Conservation (phyloP, 1,139 yeast species). For the Casaregolazyma lundiana region DNA sequence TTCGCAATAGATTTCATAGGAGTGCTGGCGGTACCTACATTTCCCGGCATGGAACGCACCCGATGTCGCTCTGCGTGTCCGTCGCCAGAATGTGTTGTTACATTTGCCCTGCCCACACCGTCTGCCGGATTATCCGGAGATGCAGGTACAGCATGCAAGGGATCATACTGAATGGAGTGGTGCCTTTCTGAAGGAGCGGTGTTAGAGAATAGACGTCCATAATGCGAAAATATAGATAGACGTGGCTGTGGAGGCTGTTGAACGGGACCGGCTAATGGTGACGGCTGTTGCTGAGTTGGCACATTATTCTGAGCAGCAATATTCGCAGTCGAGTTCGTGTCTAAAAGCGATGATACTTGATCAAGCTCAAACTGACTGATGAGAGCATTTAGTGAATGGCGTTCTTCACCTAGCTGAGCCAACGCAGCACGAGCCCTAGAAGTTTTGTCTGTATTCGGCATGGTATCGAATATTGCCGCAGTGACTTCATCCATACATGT, state of each 20-base stretch:
- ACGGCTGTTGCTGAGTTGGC: conserved; percentile 12
- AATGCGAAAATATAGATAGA: conserved; percentile 9
- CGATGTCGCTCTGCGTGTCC: not conserved
- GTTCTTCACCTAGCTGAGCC: conserved; percentile 15
- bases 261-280: conserved; percentile 18
- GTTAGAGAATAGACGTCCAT: conserved; percentile 7
- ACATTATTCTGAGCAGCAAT: not conserved
- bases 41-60: not conserved
- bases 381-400: not conserved
- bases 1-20: not conserved
- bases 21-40: not conserved
- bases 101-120: not conserved
- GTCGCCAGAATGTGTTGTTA: not conserved
- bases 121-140: not conserved
- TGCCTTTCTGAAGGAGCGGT: conserved; percentile 24
- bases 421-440: conserved; percentile 7
- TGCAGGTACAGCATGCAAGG: conserved; percentile 16
- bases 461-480: not conserved
- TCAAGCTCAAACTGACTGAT: not conserved
- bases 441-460: not conserved
- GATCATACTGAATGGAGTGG: conserved; percentile 28
- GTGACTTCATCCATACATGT: not conserved
- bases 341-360: not conserved
- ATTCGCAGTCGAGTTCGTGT: not conserved
- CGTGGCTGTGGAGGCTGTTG: conserved; percentile 11